A percentile compares a stretch with the other conserved stretches of the same genome.
Evolutionary conservation across 306 rosid genomes (phyloP).

Genomic region (Cyamopsis tetragonoloba): DNA sequence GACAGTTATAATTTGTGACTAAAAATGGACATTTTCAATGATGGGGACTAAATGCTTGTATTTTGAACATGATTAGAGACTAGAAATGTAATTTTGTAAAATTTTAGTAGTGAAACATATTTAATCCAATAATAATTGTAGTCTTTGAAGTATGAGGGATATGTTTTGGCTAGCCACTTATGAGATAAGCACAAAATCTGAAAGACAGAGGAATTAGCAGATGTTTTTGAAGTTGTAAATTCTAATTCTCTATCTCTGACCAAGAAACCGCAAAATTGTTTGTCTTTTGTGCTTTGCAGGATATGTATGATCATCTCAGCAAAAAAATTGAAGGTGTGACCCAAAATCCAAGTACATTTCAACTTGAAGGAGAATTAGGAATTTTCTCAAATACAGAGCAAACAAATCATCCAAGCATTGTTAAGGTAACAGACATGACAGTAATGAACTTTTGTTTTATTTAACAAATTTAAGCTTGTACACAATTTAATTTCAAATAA

Average conservation of each 20-base stretch:
- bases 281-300: conserved; percentile 30
- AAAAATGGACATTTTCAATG: no score
- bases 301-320: conserved; percentile 39
- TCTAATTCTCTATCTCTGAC: not conserved
- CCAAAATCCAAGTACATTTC: not conserved
- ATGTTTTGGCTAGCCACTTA: not conserved
- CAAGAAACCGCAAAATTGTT: not conserved
- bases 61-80: no score
- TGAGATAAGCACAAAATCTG: not conserved
- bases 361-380: conserved; percentile 7
- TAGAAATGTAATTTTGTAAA: no score
- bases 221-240: not conserved
- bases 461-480: not conserved
- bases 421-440: conserved; percentile 30
- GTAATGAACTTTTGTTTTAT: no score
- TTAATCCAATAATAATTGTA: no score
- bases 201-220: not conserved
- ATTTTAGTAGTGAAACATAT: no score
- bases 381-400: conserved; percentile 26
- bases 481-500: no score
- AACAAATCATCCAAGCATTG: conserved; percentile 35
- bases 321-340: conserved; percentile 32
- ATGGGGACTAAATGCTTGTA: no score
- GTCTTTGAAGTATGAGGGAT: no score
- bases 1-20: no score